Evolutionary conservation across 495 filamentous ascomycete genomes (phyloP).

Genomic region (Letharia lupina): DNA sequence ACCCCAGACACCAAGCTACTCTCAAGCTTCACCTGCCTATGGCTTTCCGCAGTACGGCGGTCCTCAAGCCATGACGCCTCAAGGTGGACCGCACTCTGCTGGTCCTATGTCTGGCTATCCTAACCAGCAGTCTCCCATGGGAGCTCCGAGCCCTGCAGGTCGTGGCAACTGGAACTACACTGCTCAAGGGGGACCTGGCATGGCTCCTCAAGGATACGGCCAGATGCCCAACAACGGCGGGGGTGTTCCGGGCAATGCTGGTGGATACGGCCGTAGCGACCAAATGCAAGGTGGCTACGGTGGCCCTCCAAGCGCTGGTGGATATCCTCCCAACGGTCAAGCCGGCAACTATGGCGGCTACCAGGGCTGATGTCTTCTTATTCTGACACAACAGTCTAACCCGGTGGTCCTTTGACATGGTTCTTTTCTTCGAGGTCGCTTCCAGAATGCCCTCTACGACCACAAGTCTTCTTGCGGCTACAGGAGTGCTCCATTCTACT

Average conservation of each 20-base stretch:
- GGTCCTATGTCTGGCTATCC: slow-evolving; percentile 23
- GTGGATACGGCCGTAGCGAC: slow-evolving; percentile 74
- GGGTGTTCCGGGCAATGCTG: slow-evolving; percentile 63
- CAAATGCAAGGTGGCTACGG: slow-evolving; percentile 67
- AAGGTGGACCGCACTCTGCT: slow-evolving; percentile 40
- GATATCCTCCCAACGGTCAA: slow-evolving; percentile 29
- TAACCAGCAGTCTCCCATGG: slow-evolving; percentile 28
- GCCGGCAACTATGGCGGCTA: slow-evolving; percentile 45
- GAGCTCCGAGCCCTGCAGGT: slow-evolving; percentile 52
- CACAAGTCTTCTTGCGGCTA: not conserved
- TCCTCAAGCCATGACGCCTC: slow-evolving; percentile 65
- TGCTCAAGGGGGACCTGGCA: slow-evolving; percentile 45
- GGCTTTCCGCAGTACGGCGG: slow-evolving; percentile 91
- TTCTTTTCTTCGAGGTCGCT: not conserved
- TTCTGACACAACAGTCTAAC: not conserved
- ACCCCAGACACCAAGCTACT: slow-evolving; percentile 51
- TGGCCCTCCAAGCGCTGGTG: slow-evolving; percentile 43
- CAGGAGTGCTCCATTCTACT: not conserved
- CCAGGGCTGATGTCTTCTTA: slow-evolving; percentile 34
- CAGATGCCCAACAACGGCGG: slow-evolving; percentile 63
- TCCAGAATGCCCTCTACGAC: not conserved
- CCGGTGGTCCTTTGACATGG: not conserved
- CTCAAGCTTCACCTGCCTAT: slow-evolving; percentile 61
- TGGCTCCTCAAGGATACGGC: slow-evolving; percentile 50
- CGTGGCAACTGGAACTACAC: slow-evolving; percentile 52